These are phyloP conservation scores for Annulohypoxylon nitens DNA, from an alignment of 495 filamentous ascomycete genomes.

Conservation along the genomic window DNA sequence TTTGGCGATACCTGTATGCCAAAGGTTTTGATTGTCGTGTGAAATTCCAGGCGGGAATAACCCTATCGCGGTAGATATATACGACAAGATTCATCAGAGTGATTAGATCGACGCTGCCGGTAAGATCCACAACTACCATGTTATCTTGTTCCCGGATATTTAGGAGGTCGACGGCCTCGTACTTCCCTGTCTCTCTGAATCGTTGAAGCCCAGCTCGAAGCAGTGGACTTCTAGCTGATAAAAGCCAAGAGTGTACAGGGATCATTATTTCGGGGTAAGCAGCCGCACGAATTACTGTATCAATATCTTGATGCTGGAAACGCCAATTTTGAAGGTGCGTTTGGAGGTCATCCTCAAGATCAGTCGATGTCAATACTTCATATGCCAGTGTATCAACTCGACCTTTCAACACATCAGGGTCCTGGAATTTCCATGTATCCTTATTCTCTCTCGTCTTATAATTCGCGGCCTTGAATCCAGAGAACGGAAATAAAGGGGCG, in stretches of 20 bases:
- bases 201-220: constrained; percentile 72
- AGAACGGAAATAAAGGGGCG: constrained; percentile 74
- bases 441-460: constrained; percentile 46
- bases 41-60: constrained; percentile 88
- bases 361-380: constrained; percentile 65
- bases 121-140: constrained; percentile 68
- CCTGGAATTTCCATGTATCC: constrained; percentile 54
- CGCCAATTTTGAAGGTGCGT: constrained; percentile 56
- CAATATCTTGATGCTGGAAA: constrained; percentile 55
- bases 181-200: constrained; percentile 58
- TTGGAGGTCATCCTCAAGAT: constrained; percentile 69
- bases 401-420: constrained; percentile 46
- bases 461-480: constrained; percentile 57
- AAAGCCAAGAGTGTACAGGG: constrained; percentile 85
- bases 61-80: constrained; percentile 83
- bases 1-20: constrained; percentile 77
- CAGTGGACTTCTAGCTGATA: constrained; percentile 77
- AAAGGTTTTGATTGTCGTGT: constrained; percentile 71
- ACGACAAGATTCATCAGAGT: constrained; percentile 81
- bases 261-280: constrained; percentile 73
- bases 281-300: constrained; percentile 66
- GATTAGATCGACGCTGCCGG: constrained; percentile 74
- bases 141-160: constrained; percentile 68
- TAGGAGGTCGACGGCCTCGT: constrained; percentile 65
- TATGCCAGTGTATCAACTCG: constrained; percentile 56